Evolutionary conservation across 148 eudicot genomes (phyloP).

Genomic region (Dianthus caryophyllus): DNA sequence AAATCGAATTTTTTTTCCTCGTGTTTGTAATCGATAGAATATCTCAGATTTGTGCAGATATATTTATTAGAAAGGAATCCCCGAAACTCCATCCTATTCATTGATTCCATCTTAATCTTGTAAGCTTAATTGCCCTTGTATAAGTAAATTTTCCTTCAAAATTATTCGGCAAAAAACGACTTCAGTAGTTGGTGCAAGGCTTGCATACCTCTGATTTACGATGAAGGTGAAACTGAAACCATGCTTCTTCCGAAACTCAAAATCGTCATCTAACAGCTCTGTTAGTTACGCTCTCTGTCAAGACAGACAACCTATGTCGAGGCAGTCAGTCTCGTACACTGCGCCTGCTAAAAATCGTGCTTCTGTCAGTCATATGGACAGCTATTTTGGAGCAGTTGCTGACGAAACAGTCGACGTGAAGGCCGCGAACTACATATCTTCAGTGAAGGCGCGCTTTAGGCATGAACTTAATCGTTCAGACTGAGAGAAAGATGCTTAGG

Average conservation of each 20-base stretch:
- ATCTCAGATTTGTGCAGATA: background rate
- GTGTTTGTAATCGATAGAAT: background rate
- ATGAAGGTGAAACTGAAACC: constrained; percentile 18
- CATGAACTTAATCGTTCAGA: constrained; percentile 17
- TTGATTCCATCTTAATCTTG: constrained; percentile 22
- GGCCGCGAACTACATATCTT: constrained; percentile 20
- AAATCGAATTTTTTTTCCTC: background rate
- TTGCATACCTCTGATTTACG: background rate
- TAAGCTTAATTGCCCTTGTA: background rate
- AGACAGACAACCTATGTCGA: constrained; percentile 13
- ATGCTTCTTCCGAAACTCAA: constrained; percentile 8
- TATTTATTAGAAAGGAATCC: background rate
- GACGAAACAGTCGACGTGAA: constrained; percentile 25
- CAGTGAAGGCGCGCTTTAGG: constrained; percentile 23
- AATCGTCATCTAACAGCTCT: constrained; percentile 9
- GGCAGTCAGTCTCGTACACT: background rate
- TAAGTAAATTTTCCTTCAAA: too few species aligned
- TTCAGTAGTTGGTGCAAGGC: background rate
- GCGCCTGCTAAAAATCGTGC: constrained; percentile 12
- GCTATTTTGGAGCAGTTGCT: constrained; percentile 14
- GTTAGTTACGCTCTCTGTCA: constrained; percentile 10
- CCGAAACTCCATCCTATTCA: background rate
- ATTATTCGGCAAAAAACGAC: background rate
- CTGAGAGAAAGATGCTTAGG: background rate
- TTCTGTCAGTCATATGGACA: constrained; percentile 5